A percentile compares a stretch with the other conserved stretches of the same genome.
phyloP scores from a whole-genome alignment of 176 grass and related monocot genomes.

The Avena atlantica region DNA sequence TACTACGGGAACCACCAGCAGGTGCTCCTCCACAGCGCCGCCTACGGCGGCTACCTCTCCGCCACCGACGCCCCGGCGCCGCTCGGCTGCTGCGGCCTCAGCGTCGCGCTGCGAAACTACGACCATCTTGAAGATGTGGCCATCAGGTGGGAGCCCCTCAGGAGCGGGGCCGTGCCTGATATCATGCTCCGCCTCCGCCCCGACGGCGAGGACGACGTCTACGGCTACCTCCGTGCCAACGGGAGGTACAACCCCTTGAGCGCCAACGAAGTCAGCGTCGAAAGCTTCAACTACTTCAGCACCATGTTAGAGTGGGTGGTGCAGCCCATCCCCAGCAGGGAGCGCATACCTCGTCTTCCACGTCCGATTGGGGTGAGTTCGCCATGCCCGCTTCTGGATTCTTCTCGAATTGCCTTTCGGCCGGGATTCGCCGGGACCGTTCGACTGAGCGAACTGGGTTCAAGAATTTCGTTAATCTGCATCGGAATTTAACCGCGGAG shows the following conservation, averaged over 20 bases:
- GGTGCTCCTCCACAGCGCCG: conserved; percentile 31
- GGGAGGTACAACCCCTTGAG: background rate
- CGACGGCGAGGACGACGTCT: background rate
- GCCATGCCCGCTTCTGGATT: background rate
- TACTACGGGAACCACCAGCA: background rate
- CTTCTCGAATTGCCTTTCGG: background rate
- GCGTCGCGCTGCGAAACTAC: background rate
- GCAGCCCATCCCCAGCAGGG: background rate
- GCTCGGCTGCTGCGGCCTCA: background rate
- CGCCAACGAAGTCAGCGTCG: background rate
- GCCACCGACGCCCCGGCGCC: background rate
- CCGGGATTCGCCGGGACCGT: background rate
- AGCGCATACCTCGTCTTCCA: background rate
- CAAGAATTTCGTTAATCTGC: background rate
- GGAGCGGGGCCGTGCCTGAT: background rate
- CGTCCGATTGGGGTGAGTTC: background rate
- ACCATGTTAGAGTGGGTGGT: conserved; percentile 24
- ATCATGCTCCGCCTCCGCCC: background rate
- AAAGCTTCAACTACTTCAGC: background rate
- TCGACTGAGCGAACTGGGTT: background rate
- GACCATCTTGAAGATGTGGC: background rate
- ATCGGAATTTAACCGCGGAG: background rate
- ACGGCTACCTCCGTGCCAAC: conserved; percentile 33
- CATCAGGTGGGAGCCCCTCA: background rate
- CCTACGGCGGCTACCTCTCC: conserved; percentile 42